Conservation (phyloP, 176 grass and related monocot species). For the Melocanna baccifera region DNA sequence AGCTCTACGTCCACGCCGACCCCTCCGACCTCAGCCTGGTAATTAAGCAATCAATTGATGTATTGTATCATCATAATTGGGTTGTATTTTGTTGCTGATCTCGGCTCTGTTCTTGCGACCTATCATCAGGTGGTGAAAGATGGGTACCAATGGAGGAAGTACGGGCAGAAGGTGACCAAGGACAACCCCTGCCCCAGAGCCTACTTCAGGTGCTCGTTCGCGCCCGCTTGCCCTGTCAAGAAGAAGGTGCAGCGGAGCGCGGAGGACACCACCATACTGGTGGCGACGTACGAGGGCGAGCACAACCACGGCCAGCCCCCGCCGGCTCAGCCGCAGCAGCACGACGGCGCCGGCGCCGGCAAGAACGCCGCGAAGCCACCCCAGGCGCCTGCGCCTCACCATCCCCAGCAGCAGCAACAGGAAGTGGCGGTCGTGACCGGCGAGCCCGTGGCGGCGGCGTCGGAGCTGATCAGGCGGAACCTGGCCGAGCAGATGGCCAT, state of each 20-base stretch:
- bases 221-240: slow-evolving; percentile 71
- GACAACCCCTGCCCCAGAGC: slow-evolving; percentile 89
- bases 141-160: slow-evolving; percentile 93
- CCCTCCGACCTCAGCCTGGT: slow-evolving; percentile 63
- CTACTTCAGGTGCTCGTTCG: slow-evolving; percentile 90
- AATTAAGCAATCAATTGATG: background rate
- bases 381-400: background rate
- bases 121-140: slow-evolving; percentile 72
- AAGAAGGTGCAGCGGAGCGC: slow-evolving; percentile 92
- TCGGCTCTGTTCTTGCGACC: background rate
- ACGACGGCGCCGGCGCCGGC: background rate
- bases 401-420: background rate
- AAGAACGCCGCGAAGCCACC: slow-evolving; percentile 40
- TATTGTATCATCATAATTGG: background rate
- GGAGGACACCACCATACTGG: slow-evolving; percentile 62
- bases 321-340: background rate
- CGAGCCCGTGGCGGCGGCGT: slow-evolving; percentile 20
- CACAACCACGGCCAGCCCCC: slow-evolving; percentile 71
- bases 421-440: background rate
- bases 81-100: background rate
- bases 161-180: slow-evolving; percentile 92
- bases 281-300: slow-evolving; percentile 93
- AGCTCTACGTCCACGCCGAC: slow-evolving; percentile 61
- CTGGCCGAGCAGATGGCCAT: slow-evolving; percentile 83
- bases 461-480: slow-evolving; percentile 35